phyloP scores from a whole-genome alignment of 306 rosid genomes.

The Medicago ruthenica region DNA sequence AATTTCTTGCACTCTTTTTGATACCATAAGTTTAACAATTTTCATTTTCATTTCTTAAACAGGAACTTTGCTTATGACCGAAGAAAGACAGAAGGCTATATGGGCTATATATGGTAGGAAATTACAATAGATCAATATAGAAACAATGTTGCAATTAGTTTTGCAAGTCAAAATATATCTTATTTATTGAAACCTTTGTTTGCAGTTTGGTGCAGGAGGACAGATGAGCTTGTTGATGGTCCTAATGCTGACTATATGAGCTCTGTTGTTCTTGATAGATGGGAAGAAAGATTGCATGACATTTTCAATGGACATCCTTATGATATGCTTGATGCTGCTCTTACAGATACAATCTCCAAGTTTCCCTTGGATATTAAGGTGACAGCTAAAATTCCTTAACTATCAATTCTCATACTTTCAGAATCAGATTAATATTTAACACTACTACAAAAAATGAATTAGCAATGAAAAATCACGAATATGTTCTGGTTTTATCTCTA shows the following conservation, averaged over 20 bases:
- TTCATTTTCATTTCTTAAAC: slow-evolving; percentile 29
- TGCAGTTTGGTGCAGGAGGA: slow-evolving; percentile 94
- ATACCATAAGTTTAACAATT: background rate
- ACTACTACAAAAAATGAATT: background rate
- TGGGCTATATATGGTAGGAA: slow-evolving; percentile 90
- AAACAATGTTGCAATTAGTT: background rate
- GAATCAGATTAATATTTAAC: background rate
- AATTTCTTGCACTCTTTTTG: background rate
- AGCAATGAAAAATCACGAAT: background rate
- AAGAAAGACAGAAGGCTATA: slow-evolving; percentile 80
- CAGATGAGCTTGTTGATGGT: slow-evolving; percentile 88
- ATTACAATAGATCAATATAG: background rate
- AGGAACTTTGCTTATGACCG: slow-evolving; percentile 86
- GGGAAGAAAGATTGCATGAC: slow-evolving; percentile 81
- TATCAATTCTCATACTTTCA: background rate
- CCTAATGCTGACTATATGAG: slow-evolving; percentile 77
- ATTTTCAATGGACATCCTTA: slow-evolving; percentile 79
- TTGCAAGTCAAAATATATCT: background rate
- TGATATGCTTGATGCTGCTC: slow-evolving; percentile 80
- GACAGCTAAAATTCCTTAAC: background rate
- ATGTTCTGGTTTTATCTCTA: background rate
- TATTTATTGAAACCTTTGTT: slow-evolving; percentile 23
- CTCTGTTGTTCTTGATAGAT: slow-evolving; percentile 80
- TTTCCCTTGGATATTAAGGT: slow-evolving; percentile 87
- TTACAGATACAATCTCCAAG: slow-evolving; percentile 65